Conservation (phyloP, 2,329 filamentous ascomycete species). For the Apiospora hydei region DNA sequence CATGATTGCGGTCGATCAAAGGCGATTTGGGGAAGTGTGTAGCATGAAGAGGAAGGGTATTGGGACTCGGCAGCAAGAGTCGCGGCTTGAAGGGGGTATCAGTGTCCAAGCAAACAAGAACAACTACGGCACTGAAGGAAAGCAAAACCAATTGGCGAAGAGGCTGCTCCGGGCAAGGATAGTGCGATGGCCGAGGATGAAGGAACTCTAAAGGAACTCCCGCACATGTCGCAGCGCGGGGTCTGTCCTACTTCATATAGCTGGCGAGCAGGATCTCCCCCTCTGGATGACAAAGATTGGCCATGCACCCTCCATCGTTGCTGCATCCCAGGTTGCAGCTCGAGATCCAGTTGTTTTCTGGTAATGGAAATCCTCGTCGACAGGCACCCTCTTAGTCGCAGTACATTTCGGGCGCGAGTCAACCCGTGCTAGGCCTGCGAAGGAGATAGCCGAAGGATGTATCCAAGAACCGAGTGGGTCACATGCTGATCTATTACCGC, state of each 20-base stretch:
- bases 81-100: neutral
- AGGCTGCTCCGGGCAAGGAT: neutral
- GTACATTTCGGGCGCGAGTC: constrained; percentile 14
- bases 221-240: neutral
- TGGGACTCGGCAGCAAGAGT: neutral
- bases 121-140: neutral
- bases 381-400: neutral
- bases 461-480: constrained; percentile 18
- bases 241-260: constrained; percentile 18
- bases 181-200: constrained; percentile 13
- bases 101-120: neutral
- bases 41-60: neutral
- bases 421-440: neutral
- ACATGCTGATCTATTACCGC: constrained; percentile 17
- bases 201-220: constrained; percentile 10
- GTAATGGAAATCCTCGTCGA: constrained; percentile 11
- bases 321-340: neutral
- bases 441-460: constrained; percentile 22
- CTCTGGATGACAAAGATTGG: neutral
- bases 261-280: neutral
- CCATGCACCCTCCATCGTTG: neutral
- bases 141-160: neutral
- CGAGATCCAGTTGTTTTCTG: constrained; percentile 15
- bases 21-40: neutral
- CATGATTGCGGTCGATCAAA: constrained; percentile 45